These are phyloP conservation scores for Lunasporangiospora selenospora DNA, from an alignment of 192 early-diverging fungal genomes.

Conservation along the genomic window DNA sequence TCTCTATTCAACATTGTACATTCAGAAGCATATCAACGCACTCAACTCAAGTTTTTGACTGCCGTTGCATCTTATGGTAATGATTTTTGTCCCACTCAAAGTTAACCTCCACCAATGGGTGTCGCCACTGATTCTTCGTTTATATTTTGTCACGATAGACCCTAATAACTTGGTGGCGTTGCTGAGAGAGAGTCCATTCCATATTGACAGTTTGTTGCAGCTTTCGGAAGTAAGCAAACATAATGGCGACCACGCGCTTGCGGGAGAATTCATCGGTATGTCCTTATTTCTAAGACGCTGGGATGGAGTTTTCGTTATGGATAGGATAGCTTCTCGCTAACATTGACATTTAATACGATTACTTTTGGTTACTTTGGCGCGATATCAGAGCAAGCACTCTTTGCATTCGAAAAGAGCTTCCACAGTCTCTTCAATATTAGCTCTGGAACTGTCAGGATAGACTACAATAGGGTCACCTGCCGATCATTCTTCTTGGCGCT, in stretches of 20 bases:
- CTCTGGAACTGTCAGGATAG: constrained; percentile 67
- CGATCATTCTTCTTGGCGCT: constrained; percentile 83
- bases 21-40: constrained; percentile 71
- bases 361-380: not conserved
- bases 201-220: constrained; percentile 87
- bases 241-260: constrained; percentile 79
- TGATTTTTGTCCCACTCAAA: too few relatives aligned
- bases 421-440: constrained; percentile 79
- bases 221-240: constrained; percentile 88
- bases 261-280: constrained; percentile 81
- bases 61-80: constrained; percentile 70
- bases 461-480: constrained; percentile 80
- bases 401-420: constrained; percentile 83
- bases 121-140: too few relatives aligned
- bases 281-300: not conserved
- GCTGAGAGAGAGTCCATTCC: constrained; percentile 82
- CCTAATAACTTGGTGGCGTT: constrained; percentile 74
- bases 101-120: too few relatives aligned
- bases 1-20: constrained; percentile 70
- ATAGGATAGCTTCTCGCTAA: too few relatives aligned
- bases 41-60: constrained; percentile 77
- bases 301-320: too few relatives aligned
- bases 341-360: constrained; percentile 7
- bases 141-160: constrained; percentile 47
- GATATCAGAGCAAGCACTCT: constrained; percentile 90